Conservation (phyloP, 345 rosid genomes). For the Salix caprea region DNA sequence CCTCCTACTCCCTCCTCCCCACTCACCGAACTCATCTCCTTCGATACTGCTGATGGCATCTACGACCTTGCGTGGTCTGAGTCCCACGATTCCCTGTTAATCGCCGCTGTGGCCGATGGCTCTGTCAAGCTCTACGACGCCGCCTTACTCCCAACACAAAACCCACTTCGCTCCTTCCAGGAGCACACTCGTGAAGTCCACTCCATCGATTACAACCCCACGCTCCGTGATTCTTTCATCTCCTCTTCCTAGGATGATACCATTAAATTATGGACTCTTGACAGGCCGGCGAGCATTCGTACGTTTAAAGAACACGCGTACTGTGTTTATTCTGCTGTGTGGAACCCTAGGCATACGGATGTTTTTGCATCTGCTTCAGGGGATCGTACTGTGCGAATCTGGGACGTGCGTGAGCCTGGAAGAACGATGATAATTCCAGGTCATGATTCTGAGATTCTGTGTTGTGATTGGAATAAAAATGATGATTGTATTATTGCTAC, state of each 20-base stretch:
- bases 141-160: conserved; percentile 62
- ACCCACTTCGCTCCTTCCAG: conserved; percentile 73
- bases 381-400: conserved; percentile 70
- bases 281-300: conserved; percentile 75
- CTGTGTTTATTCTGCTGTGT: conserved; percentile 72
- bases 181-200: conserved; percentile 95
- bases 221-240: conserved; percentile 88
- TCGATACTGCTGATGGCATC: conserved; percentile 84
- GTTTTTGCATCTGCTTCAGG: conserved; percentile 92
- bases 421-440: conserved; percentile 89
- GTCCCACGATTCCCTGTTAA: conserved; percentile 82
- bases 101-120: conserved; percentile 80
- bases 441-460: conserved; percentile 71
- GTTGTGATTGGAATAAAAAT: conserved; percentile 93
- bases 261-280: conserved; percentile 83
- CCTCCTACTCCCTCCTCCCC: conserved; percentile 50
- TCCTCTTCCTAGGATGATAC: conserved; percentile 92
- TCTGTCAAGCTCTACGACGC: conserved; percentile 82
- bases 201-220: conserved; percentile 75
- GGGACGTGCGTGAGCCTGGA: conserved; percentile 91
- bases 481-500: conserved; percentile 47
- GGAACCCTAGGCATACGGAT: conserved; percentile 90
- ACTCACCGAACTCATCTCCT: conserved; percentile 48
- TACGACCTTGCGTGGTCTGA: conserved; percentile 92
- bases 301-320: conserved; percentile 89